These are phyloP conservation scores for Spiromastix sp. DNA, from an alignment of 2,329 filamentous ascomycete genomes.

Conservation along the genomic window DNA sequence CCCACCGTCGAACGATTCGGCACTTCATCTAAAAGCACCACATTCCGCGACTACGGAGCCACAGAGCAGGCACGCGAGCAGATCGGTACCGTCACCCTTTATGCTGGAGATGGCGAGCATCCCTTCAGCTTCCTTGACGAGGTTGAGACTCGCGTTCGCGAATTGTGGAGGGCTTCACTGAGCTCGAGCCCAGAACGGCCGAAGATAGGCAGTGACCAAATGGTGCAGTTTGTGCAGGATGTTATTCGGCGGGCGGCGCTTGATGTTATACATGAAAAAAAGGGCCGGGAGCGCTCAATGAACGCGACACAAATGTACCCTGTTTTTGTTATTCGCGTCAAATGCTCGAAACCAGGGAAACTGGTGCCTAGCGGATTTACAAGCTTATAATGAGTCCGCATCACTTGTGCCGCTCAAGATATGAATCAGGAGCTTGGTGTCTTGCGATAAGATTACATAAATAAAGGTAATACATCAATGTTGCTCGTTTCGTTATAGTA, in stretches of 20 bases:
- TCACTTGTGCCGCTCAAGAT: too few relatives aligned
- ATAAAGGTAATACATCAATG: too few relatives aligned
- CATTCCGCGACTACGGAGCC: not conserved
- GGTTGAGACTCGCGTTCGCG: not conserved
- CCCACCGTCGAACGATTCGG: constrained; percentile 1
- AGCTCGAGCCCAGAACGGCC: not conserved
- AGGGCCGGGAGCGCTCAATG: constrained; percentile 1
- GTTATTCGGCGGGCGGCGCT: not conserved
- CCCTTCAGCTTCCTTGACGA: not conserved
- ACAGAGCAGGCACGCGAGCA: not conserved
- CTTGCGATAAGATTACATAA: too few relatives aligned
- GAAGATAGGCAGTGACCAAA: not conserved
- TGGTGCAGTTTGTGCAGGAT: not conserved
- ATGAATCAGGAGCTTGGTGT: too few relatives aligned
- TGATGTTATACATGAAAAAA: constrained; percentile 1
- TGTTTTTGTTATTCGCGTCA: constrained; percentile 1
- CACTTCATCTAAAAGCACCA: not conserved
- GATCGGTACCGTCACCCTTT: not conserved
- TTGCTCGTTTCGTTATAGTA: too few relatives aligned
- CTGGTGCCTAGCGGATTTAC: not conserved
- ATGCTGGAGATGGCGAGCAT: not conserved
- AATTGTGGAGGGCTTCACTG: not conserved
- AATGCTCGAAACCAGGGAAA: not conserved
- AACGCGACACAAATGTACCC: constrained; percentile 1
- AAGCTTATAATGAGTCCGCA: too few relatives aligned